phyloP scores from a whole-genome alignment of 1,139 yeast genomes.

The Candida buenavistaensis region DNA sequence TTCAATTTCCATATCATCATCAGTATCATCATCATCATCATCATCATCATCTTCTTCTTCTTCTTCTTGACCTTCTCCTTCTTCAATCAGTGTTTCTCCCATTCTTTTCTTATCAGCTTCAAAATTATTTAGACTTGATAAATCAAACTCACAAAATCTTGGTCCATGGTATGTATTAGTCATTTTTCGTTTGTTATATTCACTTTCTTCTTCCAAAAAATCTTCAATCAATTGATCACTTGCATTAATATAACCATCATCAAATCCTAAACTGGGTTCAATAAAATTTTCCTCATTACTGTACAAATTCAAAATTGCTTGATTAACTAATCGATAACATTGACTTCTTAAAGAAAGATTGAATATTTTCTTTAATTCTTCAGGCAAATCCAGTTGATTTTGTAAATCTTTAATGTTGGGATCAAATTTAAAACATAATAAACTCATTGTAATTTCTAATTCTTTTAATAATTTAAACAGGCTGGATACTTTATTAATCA shows the following conservation, averaged over 20 bases:
- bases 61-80: conserved; percentile 1
- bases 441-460: conserved; percentile 69
- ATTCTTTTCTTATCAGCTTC: conserved; percentile 2
- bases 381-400: conserved; percentile 50
- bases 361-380: conserved; percentile 49
- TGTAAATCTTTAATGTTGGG: conserved; percentile 30
- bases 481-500: conserved; percentile 57
- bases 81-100: neutral
- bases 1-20: conserved; percentile 11
- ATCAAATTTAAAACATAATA: conserved; percentile 55
- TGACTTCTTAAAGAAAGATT: conserved; percentile 55
- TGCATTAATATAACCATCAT: neutral
- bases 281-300: conserved; percentile 10
- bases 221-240: conserved; percentile 1
- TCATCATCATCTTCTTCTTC: conserved; percentile 10
- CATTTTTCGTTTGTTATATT: conserved; percentile 7
- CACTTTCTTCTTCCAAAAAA: conserved; percentile 5
- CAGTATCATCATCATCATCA: conserved; percentile 11
- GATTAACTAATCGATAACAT: conserved; percentile 61
- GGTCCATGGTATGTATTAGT: conserved; percentile 18
- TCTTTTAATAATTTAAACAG: conserved; percentile 56
- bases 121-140: conserved; percentile 12
- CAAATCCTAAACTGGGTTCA: neutral
- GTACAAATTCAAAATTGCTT: conserved; percentile 38
- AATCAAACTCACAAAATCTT: conserved; percentile 19